These are phyloP conservation scores for Ophiostoma quercus DNA, from an alignment of 2,329 filamentous ascomycete species.

Conservation along the genomic window DNA sequence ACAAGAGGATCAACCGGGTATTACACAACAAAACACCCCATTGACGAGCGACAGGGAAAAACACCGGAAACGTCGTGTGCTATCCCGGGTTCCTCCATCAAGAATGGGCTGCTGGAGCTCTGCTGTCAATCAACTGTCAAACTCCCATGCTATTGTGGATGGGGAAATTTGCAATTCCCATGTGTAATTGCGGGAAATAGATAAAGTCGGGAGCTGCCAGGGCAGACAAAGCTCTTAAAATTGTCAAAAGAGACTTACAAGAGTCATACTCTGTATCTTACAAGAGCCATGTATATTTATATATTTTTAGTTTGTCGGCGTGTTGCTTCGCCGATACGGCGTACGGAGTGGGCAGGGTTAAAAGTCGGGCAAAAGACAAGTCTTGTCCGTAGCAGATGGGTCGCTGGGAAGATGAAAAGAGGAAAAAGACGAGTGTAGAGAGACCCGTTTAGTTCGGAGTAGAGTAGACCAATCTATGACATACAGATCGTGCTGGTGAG, in stretches of 20 bases:
- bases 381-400: slow-evolving; percentile 4
- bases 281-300: not conserved
- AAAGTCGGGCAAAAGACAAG: not conserved
- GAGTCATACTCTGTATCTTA: not conserved
- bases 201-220: not conserved
- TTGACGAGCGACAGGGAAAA: not conserved
- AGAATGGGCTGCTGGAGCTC: slow-evolving; percentile 8
- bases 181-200: slow-evolving; percentile 16
- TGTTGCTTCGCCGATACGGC: slow-evolving; percentile 10
- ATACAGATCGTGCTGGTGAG: not conserved
- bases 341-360: not conserved
- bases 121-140: not conserved
- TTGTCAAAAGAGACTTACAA: not conserved
- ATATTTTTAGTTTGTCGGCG: not conserved
- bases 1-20: slow-evolving; percentile 10
- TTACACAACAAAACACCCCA: not conserved
- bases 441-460: not conserved
- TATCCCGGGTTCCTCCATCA: slow-evolving; percentile 3
- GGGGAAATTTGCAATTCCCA: slow-evolving; percentile 21
- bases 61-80: not conserved
- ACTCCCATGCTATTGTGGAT: slow-evolving; percentile 6
- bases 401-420: not conserved
- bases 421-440: not conserved
- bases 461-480: not conserved
- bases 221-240: slow-evolving; percentile 1